Evolutionary conservation across 371 early-diverging fungal genomes (phyloP), one percentile per base, ranked within the genome.

Genomic region (Cokeromyces recurvatus): DNA sequence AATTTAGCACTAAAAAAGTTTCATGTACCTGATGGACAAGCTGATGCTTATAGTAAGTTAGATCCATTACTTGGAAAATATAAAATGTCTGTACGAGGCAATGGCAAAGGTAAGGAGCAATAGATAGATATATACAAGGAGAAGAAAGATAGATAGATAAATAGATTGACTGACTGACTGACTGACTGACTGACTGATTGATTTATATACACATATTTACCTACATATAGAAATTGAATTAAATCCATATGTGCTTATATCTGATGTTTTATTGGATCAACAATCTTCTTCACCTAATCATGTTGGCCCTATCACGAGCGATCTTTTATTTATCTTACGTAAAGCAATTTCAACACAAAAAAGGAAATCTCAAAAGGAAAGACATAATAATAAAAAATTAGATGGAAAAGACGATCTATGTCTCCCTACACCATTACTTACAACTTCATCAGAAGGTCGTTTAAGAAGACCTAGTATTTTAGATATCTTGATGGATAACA

Each of bases 1-100:
- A 58, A 64, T 12, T 51, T 62, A 24, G 71, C 75, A 9, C 42
- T 74, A 11, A 69, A 68, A 17, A 71, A 74, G 25, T 71, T 74
- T 32, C 71, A 68, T 50, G 62, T 71, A 23, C 62, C 71, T 22
- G 68, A 71, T 51, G 67, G 64, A 24, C 12, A 60, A 57, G 46
- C 63, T 57, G 17, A 50, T 42, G 52, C 50, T 21, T 45, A 45
- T 34, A 23, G 23, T 11, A 35, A 39, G 21, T 16, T 5, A 32
- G 24, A 32, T 15, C 19, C 22, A 25, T 9, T 15, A 29, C 39
- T 59, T 22, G 53, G 52, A 29, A 59, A 62, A 43, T 69, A 69
- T 48, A 51, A 53, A 53, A 57, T 69, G 63, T 69, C 61, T 17
- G 63, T 69, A 40, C 59, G 65, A 38, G 42, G 51, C 32, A 54